Conservation (phyloP, 2,329 filamentous ascomycete genomes). For the Graphilbum sp. region DNA sequence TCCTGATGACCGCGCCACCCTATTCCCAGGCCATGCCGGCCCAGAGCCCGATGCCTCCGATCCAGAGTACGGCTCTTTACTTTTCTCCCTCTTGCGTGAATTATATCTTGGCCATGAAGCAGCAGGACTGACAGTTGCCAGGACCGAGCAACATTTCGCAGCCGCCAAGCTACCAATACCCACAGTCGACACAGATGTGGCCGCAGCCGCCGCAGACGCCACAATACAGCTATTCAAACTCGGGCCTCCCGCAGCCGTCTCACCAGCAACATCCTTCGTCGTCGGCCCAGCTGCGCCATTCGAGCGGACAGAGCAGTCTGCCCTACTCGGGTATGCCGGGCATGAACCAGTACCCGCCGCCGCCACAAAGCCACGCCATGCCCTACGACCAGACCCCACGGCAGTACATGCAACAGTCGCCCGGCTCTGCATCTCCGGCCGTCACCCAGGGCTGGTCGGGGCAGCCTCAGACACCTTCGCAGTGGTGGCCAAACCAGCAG, state of each 20-base stretch:
- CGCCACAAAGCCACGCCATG: constrained; percentile 37
- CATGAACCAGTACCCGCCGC: constrained; percentile 40
- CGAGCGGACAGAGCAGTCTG: constrained; percentile 31
- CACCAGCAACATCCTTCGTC: constrained; percentile 39
- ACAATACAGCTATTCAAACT: constrained; percentile 38
- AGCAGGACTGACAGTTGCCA: too few relatives aligned
- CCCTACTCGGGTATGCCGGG: constrained; percentile 48
- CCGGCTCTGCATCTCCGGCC: constrained; percentile 31
- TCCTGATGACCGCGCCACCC: constrained; percentile 47
- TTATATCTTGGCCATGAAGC: too few relatives aligned
- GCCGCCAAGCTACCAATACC: constrained; percentile 45
- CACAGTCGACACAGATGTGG: constrained; percentile 46
- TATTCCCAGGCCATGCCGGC: constrained; percentile 59
- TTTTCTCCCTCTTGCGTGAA: too few relatives aligned
- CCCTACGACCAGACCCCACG: constrained; percentile 47
- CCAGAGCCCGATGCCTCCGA: constrained; percentile 53
- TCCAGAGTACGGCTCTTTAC: constrained; percentile 20
- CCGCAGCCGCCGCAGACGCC: constrained; percentile 48
- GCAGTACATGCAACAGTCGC: constrained; percentile 51
- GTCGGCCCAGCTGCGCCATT: constrained; percentile 42
- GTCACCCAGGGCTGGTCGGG: constrained; percentile 33
- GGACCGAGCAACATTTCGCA: constrained; percentile 35
- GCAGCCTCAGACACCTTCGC: constrained; percentile 45
- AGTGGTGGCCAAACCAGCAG: constrained; percentile 38
- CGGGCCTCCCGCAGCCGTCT: constrained; percentile 30